These are phyloP conservation scores for Lentinula aciculospora DNA, from an alignment of 768 basidiomycete genomes.

Conservation along the genomic window DNA sequence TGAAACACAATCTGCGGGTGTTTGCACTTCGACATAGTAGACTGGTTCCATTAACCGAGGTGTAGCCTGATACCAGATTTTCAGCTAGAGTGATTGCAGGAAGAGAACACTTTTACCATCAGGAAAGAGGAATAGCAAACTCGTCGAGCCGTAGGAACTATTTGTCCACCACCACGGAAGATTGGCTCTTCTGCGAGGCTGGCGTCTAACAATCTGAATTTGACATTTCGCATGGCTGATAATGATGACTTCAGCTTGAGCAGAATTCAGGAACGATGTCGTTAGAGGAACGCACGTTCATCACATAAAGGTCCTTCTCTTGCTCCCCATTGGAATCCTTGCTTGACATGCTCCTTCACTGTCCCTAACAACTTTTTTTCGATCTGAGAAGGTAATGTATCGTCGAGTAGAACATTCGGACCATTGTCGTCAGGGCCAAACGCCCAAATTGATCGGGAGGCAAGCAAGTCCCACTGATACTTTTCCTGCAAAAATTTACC, in stretches of 20 bases:
- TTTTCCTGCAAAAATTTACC: conserved; percentile 96
- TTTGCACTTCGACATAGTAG: conserved; percentile 99
- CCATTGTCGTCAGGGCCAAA: conserved; percentile 97
- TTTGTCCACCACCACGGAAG: conserved; percentile 96
- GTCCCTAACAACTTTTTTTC: conserved; percentile 89
- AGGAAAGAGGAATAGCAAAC: conserved; percentile 99
- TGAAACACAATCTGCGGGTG: conserved; percentile 97
- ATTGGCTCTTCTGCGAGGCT: conserved; percentile 93
- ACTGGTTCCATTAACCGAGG: conserved; percentile 96
- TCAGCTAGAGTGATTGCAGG: background rate
- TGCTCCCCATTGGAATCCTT: conserved; percentile 99
- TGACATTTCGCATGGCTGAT: conserved; percentile 95
- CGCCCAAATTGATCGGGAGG: conserved; percentile 98
- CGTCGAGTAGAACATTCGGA: conserved; percentile 89
- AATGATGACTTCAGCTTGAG: background rate
- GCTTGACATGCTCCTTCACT: conserved; percentile 94
- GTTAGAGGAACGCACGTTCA: conserved; percentile 72
- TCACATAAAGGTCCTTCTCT: conserved; percentile 97
- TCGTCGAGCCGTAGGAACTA: conserved; percentile 96
- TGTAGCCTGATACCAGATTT: conserved; percentile 64
- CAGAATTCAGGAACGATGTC: conserved; percentile 3
- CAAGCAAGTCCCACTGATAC: conserved; percentile 97
- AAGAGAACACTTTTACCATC: conserved; percentile 55
- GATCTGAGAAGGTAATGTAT: conserved; percentile 93
- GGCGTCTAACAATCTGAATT: conserved; percentile 93